phyloP scores from a whole-genome alignment of 2,329 filamentous ascomycete species.

The Fusarium sp. region DNA sequence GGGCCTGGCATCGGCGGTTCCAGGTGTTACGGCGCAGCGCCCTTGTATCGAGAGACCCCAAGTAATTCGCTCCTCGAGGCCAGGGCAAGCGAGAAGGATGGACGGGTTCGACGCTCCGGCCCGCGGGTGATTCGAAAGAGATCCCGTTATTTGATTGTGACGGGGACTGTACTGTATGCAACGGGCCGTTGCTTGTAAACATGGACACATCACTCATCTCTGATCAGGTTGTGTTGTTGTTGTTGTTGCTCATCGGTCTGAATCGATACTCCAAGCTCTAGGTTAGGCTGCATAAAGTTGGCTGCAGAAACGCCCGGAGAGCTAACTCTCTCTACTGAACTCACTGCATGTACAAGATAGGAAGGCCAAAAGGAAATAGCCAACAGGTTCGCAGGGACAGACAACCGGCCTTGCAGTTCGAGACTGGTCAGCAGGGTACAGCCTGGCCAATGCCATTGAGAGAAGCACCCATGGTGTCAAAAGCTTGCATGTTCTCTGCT shows the following conservation, averaged over 20 bases:
- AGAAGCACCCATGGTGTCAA: neutral
- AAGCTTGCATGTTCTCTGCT: slow-evolving; percentile 8
- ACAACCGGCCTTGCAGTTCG: slow-evolving; percentile 10
- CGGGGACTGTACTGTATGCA: neutral
- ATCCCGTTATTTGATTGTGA: slow-evolving; percentile 18
- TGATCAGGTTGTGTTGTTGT: too few relatives aligned
- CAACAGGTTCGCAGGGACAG: slow-evolving; percentile 16
- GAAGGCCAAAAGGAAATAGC: slow-evolving; percentile 15
- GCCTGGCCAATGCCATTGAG: slow-evolving; percentile 10
- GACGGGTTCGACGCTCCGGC: slow-evolving; percentile 32
- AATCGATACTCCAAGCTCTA: slow-evolving; percentile 3
- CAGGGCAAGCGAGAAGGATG: slow-evolving; percentile 38
- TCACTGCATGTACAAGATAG: slow-evolving; percentile 12
- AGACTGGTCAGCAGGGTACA: slow-evolving; percentile 26
- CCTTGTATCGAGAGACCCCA: slow-evolving; percentile 22
- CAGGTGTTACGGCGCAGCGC: slow-evolving; percentile 31
- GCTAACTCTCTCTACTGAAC: neutral
- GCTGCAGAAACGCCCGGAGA: neutral
- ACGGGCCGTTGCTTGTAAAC: slow-evolving; percentile 7
- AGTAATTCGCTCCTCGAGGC: slow-evolving; percentile 39
- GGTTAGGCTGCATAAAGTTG: slow-evolving; percentile 10
- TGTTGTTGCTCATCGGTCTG: slow-evolving; percentile 1
- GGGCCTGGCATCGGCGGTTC: slow-evolving; percentile 17
- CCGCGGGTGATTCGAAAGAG: slow-evolving; percentile 20
- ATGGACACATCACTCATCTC: neutral